phyloP scores from a whole-genome alignment of 2,329 filamentous ascomycete genomes.

The Aspergillus pseudoviridinutans region DNA sequence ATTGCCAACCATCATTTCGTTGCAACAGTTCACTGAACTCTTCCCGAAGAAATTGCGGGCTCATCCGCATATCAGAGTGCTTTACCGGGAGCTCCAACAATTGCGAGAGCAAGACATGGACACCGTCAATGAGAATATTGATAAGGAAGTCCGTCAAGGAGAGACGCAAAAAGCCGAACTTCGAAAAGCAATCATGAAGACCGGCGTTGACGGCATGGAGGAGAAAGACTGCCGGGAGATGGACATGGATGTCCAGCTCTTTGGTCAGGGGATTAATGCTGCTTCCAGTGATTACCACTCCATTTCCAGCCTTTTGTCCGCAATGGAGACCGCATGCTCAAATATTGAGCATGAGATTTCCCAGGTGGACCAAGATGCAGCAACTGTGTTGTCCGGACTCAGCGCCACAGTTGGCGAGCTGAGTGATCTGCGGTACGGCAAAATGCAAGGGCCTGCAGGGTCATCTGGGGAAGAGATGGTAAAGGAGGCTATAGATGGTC shows the following conservation, averaged over 20 bases:
- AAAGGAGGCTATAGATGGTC: conserved; percentile 63
- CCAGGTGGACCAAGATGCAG: conserved; percentile 62
- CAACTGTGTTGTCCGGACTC: conserved; percentile 57
- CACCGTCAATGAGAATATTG: conserved; percentile 54
- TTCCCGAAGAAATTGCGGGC: conserved; percentile 66
- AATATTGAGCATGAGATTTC: conserved; percentile 66
- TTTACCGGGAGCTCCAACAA: conserved; percentile 77
- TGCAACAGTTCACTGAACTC: conserved; percentile 70
- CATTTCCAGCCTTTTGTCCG: conserved; percentile 61
- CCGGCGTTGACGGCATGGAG: conserved; percentile 31
- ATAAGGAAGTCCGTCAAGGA: conserved; percentile 34
- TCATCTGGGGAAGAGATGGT: conserved; percentile 57
- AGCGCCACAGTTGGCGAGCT: conserved; percentile 65
- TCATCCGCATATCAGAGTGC: conserved; percentile 62
- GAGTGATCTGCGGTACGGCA: conserved; percentile 79
- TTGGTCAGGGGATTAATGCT: conserved; percentile 45
- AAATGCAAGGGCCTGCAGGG: conserved; percentile 50
- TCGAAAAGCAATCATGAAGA: conserved; percentile 27
- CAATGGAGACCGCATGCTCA: conserved; percentile 63
- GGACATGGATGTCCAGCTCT: conserved; percentile 55
- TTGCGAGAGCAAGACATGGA: conserved; percentile 68
- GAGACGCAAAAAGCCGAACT: conserved; percentile 37
- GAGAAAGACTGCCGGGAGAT: conserved; percentile 36
- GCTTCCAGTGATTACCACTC: conserved; percentile 53
- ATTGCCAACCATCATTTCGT: conserved; percentile 67